Evolutionary conservation across 768 basidiomycete species (phyloP).

Genomic region (Tephrocybe sp.): DNA sequence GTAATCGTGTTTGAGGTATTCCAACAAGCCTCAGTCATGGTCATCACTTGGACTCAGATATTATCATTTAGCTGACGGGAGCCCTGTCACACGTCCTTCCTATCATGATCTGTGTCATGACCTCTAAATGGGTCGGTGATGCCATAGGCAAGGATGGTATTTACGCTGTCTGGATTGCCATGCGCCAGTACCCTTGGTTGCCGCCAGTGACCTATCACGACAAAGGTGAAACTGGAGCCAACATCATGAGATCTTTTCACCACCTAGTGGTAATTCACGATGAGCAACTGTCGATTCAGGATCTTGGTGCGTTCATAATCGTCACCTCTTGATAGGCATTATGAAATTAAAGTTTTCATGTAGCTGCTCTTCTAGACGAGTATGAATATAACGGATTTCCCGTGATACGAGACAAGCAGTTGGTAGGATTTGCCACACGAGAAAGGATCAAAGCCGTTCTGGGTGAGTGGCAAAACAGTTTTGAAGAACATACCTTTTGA

Average conservation of each 20-base stretch:
- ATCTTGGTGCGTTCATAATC: slow-evolving; percentile 38
- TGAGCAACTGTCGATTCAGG: slow-evolving; percentile 42
- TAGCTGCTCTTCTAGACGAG: slow-evolving; percentile 41
- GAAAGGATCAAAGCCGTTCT: slow-evolving; percentile 45
- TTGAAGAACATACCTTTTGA: not conserved
- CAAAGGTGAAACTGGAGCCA: slow-evolving; percentile 58
- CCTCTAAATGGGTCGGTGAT: slow-evolving; percentile 76
- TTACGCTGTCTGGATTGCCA: slow-evolving; percentile 71
- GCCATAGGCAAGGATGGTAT: slow-evolving; percentile 70
- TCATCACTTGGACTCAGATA: slow-evolving; percentile 1
- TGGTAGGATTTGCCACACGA: slow-evolving; percentile 63
- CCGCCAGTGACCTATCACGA: slow-evolving; percentile 66
- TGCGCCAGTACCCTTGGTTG: slow-evolving; percentile 72
- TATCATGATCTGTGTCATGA: slow-evolving; percentile 80
- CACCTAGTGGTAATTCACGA: slow-evolving; percentile 56
- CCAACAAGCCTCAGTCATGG: too few species aligned
- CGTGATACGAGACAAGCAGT: slow-evolving; percentile 48
- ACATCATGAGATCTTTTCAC: slow-evolving; percentile 56
- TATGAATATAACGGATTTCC: slow-evolving; percentile 65
- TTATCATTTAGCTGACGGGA: slow-evolving; percentile 57
- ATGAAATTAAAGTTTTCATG: slow-evolving; percentile 1
- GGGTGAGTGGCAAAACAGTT: slow-evolving; percentile 26
- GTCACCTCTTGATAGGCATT: not conserved
- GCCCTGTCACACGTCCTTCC: slow-evolving; percentile 80
- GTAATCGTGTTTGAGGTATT: slow-evolving; percentile 71